Conservation (phyloP, 441 rosid genomes). For the Euphorbia celastroides region DNA sequence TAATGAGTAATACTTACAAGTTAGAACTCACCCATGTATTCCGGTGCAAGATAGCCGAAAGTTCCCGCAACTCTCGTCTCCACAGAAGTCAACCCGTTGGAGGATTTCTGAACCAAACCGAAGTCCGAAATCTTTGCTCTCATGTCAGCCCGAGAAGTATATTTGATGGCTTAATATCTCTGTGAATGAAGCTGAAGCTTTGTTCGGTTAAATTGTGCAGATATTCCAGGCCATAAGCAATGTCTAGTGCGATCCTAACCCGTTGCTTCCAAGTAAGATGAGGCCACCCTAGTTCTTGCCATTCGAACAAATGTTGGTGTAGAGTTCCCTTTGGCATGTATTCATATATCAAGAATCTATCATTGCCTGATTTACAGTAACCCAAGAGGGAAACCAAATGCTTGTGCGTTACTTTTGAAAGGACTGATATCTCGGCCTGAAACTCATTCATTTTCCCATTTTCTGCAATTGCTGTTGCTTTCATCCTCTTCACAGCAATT, state of each 20-base stretch:
- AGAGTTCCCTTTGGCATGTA: slow-evolving; percentile 93
- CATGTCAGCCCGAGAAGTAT: slow-evolving; percentile 93
- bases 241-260: slow-evolving; percentile 69
- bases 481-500: slow-evolving; percentile 91
- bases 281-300: slow-evolving; percentile 32
- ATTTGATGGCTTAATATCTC: slow-evolving; percentile 86
- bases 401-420: slow-evolving; percentile 80
- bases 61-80: slow-evolving; percentile 88
- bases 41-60: slow-evolving; percentile 94
- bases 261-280: slow-evolving; percentile 83
- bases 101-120: slow-evolving; percentile 83
- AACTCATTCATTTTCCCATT: slow-evolving; percentile 68
- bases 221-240: slow-evolving; percentile 86
- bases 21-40: slow-evolving; percentile 66
- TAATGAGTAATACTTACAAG: slow-evolving; percentile 5
- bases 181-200: slow-evolving; percentile 87
- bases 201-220: slow-evolving; percentile 80
- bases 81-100: slow-evolving; percentile 59
- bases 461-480: slow-evolving; percentile 39
- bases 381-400: slow-evolving; percentile 82
- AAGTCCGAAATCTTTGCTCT: slow-evolving; percentile 93
- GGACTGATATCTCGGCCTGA: slow-evolving; percentile 81
- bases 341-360: slow-evolving; percentile 83
- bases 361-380: slow-evolving; percentile 70
- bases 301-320: slow-evolving; percentile 65